A percentile compares a stretch with the other conserved stretches of the same genome.
phyloP scores from a whole-genome alignment of 345 rosid genomes.

The Corchorus olitorius region DNA sequence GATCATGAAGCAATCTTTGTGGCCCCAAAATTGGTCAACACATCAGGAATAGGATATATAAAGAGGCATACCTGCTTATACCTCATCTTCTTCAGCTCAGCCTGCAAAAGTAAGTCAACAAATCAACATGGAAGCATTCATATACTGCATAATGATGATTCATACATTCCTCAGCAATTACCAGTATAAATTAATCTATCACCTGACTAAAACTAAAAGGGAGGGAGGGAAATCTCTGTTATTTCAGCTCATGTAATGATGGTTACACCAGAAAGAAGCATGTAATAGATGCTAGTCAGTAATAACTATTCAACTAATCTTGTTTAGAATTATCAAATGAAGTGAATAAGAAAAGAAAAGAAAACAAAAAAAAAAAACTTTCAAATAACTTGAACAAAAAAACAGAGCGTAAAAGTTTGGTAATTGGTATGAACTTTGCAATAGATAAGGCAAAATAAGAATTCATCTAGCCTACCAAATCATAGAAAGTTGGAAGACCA shows the following conservation, averaged over 20 bases:
- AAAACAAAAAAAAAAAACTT: too few relatives aligned
- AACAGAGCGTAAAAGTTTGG: too few relatives aligned
- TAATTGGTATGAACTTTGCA: too few relatives aligned
- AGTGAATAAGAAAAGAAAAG: too few relatives aligned
- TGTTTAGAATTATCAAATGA: background rate
- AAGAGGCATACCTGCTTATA: slow-evolving; percentile 38
- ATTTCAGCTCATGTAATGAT: background rate
- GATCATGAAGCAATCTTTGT: background rate
- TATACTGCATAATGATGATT: slow-evolving; percentile 3
- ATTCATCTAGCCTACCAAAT: too few relatives aligned
- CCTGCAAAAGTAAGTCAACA: too few relatives aligned
- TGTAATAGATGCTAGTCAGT: background rate
- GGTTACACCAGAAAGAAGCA: background rate
- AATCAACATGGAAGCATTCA: too few relatives aligned
- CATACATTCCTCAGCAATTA: background rate
- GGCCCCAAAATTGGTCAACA: background rate
- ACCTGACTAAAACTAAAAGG: too few relatives aligned
- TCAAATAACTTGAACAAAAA: too few relatives aligned
- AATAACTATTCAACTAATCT: background rate
- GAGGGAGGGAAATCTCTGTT: background rate
- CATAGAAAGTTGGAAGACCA: too few relatives aligned
- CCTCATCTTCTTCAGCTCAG: slow-evolving; percentile 34
- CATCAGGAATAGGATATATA: background rate
- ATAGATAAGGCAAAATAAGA: too few relatives aligned
- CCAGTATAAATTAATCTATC: too few relatives aligned